Base-by-base conservation (phyloP, 257 asterid species). In the Haberlea rhodopensis region DNA sequence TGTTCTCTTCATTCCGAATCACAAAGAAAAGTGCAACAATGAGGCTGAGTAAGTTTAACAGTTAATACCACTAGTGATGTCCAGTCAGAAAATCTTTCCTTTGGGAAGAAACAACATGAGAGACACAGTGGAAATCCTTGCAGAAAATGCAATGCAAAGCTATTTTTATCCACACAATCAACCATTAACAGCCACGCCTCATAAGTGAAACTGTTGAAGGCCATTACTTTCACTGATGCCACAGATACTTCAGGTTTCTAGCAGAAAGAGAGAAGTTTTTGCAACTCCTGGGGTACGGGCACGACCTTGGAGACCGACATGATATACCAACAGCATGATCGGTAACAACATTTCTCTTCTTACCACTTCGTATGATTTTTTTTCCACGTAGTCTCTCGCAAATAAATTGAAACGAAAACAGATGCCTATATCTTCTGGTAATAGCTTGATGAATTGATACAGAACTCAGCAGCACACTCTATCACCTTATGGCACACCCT, bases 1-100 rank as follows among this genome's bases (percentile, higher is more conserved):
- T 55, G 82, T 62, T 69, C 94, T 82, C 87, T 82, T 83, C 96
- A 85, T 88, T 49, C 73, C 82, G 71, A 65, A 68, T 60, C 67
- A 53, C 56, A 66, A 22, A 2, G 18, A 32, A 45, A 21, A 43
- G 19, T 15, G 51, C 20, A 64, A 72, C 31, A 40, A 49, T 66
- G n/a, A 59, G 51, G 58, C 31, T 54, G 27, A 54, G 26, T 19
- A 58, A 2, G 4, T n/a, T 9, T 4, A 57, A 26, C 23, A 20
- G 24, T 28, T 23, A 32, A 72, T 51, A 60, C 10, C n/a, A 60
- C 6, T 61, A 28, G 16, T 48, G 34, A 48, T n/a, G n/a, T 54
- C 31, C 54, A 53, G 53, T 49, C 11, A 43, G 52, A 51, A 22
- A 58, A 69, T 19, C 20, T 26, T 58, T 15, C 16, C 2, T 55